Conservation (phyloP, 257 asterid species). For the Apocynum venetum region DNA sequence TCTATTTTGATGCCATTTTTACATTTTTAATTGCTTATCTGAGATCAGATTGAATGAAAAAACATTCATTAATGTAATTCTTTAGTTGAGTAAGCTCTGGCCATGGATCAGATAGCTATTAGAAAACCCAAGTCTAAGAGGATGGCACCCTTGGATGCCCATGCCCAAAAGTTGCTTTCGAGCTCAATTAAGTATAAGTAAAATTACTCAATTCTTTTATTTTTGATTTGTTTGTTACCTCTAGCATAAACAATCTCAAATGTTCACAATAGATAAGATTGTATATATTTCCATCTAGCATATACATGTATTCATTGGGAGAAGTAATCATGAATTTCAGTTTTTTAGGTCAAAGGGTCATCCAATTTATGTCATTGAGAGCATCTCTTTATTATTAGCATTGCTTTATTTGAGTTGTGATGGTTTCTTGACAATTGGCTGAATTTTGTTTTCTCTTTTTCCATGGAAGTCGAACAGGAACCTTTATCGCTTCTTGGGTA, state of each 20-base stretch:
- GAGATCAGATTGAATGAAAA: not conserved
- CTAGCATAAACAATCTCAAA: not conserved
- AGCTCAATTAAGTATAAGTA: not conserved
- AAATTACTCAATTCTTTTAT: not conserved
- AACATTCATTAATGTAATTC: not conserved
- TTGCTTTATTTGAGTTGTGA: not conserved
- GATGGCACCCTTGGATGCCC: not conserved
- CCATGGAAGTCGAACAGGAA: constrained; percentile 67
- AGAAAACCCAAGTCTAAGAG: not conserved
- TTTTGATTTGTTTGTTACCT: not conserved
- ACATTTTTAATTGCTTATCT: not conserved
- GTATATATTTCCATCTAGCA: not conserved
- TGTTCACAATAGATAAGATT: not conserved
- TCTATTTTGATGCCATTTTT: not conserved
- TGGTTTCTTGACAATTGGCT: not conserved
- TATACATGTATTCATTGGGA: not conserved
- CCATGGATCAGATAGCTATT: not conserved
- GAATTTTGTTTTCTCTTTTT: constrained; percentile 17
- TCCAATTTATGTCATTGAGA: not conserved
- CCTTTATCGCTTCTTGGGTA: constrained; percentile 53
- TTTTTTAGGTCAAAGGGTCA: not conserved
- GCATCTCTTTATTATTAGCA: not conserved
- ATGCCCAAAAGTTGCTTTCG: not conserved
- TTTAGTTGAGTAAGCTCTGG: not conserved
- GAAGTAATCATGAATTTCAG: not conserved